phyloP scores from a whole-genome alignment of 2,329 filamentous ascomycete genomes.

The Drechslerella coelobrocha region DNA sequence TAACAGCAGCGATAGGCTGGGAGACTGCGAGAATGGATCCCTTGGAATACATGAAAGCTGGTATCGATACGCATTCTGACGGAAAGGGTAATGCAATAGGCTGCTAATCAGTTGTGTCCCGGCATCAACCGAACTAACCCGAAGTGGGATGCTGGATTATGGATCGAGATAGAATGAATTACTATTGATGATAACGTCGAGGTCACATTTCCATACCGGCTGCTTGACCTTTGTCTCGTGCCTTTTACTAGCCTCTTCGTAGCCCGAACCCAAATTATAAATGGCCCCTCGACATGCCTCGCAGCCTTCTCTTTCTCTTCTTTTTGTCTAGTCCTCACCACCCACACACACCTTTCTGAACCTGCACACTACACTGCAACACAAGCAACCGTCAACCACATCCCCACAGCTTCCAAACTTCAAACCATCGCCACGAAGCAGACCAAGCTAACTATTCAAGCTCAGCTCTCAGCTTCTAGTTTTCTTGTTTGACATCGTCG shows the following conservation, averaged over 20 bases:
- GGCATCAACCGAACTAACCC: conserved; percentile 34
- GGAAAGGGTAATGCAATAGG: conserved; percentile 31
- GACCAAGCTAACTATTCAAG: not conserved
- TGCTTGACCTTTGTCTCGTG: not conserved
- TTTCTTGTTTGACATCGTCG: conserved; percentile 14
- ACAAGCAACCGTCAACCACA: conserved; percentile 1
- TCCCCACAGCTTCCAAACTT: not conserved
- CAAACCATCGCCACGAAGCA: not conserved
- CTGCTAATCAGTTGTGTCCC: conserved; percentile 1
- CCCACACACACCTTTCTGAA: conserved; percentile 49
- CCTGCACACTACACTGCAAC: conserved; percentile 44
- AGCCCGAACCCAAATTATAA: conserved; percentile 33
- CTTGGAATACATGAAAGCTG: not conserved
- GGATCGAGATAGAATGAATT: conserved; percentile 14
- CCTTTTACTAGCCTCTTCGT: not conserved
- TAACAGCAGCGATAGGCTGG: conserved; percentile 28
- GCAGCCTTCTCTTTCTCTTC: conserved; percentile 12
- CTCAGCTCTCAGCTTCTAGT: conserved; percentile 11
- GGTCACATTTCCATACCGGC: conserved; percentile 19
- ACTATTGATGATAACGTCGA: conserved; percentile 30
- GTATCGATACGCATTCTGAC: conserved; percentile 36
- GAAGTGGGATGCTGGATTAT: conserved; percentile 29
- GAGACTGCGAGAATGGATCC: not conserved
- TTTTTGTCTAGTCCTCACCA: conserved; percentile 37
- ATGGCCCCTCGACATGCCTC: conserved; percentile 38